Evolutionary conservation across 768 basidiomycete species (phyloP).

Genomic region (Tephrocybe rancida): DNA sequence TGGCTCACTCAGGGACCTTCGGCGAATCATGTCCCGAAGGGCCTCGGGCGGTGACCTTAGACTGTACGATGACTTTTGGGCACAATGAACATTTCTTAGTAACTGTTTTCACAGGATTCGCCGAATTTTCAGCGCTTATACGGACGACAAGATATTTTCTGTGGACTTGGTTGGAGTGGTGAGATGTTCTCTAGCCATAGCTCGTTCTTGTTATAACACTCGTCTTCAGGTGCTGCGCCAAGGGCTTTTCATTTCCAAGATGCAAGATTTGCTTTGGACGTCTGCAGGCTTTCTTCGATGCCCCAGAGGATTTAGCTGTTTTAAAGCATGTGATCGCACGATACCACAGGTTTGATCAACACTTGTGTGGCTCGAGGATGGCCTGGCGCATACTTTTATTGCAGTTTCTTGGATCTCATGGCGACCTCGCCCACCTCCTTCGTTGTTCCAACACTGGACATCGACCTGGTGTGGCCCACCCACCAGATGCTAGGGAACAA

Average conservation of each 20-base stretch:
- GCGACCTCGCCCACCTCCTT: constrained; percentile 40
- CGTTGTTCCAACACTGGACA: constrained; percentile 66
- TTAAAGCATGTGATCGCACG: constrained; percentile 52
- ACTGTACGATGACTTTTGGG: background rate
- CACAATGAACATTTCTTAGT: background rate
- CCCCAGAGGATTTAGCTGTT: constrained; percentile 34
- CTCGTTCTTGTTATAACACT: background rate
- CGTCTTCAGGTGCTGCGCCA: constrained; percentile 52
- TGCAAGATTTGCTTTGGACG: constrained; percentile 57
- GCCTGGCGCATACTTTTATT: background rate
- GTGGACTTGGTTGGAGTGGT: constrained; percentile 61
- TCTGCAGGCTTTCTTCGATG: constrained; percentile 40
- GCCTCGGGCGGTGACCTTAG: background rate
- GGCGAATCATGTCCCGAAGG: background rate
- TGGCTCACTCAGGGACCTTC: background rate
- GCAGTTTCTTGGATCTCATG: constrained; percentile 58
- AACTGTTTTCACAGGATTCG: constrained; percentile 4
- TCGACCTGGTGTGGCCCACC: constrained; percentile 76
- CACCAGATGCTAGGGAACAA: constrained; percentile 56
- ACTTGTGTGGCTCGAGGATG: no score
- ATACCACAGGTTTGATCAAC: constrained; percentile 56
- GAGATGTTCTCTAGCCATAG: constrained; percentile 10
- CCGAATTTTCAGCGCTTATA: constrained; percentile 52
- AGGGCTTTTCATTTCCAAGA: constrained; percentile 53
- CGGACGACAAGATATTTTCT: constrained; percentile 52